Evolutionary conservation across 257 asterid genomes (phyloP).

Genomic region (Nicotiana otophora): DNA sequence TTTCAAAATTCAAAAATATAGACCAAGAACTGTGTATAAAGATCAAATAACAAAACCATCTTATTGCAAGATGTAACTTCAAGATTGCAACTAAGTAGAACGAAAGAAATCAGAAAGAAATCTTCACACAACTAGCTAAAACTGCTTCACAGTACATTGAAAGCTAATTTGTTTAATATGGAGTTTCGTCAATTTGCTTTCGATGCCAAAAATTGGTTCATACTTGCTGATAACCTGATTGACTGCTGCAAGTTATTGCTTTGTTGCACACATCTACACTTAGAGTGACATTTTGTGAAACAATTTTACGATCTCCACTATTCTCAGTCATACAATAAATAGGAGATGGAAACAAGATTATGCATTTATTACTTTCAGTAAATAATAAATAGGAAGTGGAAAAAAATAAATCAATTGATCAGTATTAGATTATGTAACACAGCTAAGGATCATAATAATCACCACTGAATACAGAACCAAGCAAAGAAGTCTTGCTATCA

Average conservation of each 20-base stretch:
- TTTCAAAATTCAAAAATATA: neutral
- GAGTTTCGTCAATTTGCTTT: neutral
- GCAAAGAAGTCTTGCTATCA: neutral
- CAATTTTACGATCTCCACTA: neutral
- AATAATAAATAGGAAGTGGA: slow-evolving; percentile 3
- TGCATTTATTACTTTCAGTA: slow-evolving; percentile 3
- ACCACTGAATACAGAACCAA: neutral
- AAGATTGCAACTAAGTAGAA: neutral
- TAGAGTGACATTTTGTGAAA: neutral
- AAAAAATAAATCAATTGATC: neutral
- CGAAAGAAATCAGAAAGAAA: neutral
- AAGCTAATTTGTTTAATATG: neutral
- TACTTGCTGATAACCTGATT: neutral
- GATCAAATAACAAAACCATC: neutral
- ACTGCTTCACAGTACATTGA: neutral
- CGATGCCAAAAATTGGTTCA: neutral
- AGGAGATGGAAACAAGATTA: neutral
- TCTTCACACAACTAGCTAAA: neutral
- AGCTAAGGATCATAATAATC: neutral
- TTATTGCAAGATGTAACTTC: neutral
- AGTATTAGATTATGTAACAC: neutral
- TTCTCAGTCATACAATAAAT: neutral
- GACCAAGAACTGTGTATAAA: neutral
- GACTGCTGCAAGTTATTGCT: neutral
- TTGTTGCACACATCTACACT: neutral